Percentiles rank a stretch among this genome's conserved stretches.
These are phyloP conservation scores for Boletus huronensis DNA, from an alignment of 768 basidiomycete genomes.

Conservation along the genomic window DNA sequence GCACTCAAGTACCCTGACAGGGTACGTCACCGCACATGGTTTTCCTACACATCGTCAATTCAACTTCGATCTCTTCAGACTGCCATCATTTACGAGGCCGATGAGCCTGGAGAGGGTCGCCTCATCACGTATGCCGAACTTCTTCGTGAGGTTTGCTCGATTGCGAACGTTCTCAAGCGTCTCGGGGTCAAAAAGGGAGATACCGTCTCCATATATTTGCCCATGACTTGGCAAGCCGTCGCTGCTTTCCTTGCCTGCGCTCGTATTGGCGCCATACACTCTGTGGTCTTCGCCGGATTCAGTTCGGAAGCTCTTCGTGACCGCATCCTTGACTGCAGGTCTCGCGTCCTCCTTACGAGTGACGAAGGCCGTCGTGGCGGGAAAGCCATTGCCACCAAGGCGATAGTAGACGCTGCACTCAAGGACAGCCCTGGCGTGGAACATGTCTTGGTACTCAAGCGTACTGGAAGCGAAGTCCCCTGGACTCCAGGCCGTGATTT, in stretches of 20 bases:
- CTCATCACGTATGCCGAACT: conserved; percentile 81
- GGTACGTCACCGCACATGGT: conserved; percentile 35
- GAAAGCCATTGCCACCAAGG: conserved; percentile 91
- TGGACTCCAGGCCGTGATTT: conserved; percentile 83
- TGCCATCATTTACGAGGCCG: conserved; percentile 98
- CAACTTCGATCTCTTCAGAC: conserved; percentile 43
- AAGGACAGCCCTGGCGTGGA: conserved; percentile 81
- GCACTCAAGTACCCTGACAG: conserved; percentile 86
- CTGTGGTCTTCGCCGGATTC: conserved; percentile 97
- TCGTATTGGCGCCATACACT: conserved; percentile 94
- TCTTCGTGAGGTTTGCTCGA: conserved; percentile 79
- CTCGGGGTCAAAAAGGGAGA: conserved; percentile 95
- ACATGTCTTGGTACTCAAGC: conserved; percentile 83
- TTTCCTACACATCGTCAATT: neutral
- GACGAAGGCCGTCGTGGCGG: conserved; percentile 95
- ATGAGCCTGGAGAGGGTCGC: conserved; percentile 81
- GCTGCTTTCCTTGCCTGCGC: conserved; percentile 98
- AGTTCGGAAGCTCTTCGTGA: conserved; percentile 92
- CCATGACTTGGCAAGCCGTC: conserved; percentile 94
- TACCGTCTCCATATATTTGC: conserved; percentile 88
- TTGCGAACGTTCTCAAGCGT: conserved; percentile 89
- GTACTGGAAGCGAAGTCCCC: conserved; percentile 80
- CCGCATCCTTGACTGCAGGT: conserved; percentile 84
- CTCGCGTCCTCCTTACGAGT: conserved; percentile 88
- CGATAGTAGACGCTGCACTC: conserved; percentile 89